phyloP scores from a whole-genome alignment of 2,329 filamentous ascomycete species.

The Ophiostoma piceae region DNA sequence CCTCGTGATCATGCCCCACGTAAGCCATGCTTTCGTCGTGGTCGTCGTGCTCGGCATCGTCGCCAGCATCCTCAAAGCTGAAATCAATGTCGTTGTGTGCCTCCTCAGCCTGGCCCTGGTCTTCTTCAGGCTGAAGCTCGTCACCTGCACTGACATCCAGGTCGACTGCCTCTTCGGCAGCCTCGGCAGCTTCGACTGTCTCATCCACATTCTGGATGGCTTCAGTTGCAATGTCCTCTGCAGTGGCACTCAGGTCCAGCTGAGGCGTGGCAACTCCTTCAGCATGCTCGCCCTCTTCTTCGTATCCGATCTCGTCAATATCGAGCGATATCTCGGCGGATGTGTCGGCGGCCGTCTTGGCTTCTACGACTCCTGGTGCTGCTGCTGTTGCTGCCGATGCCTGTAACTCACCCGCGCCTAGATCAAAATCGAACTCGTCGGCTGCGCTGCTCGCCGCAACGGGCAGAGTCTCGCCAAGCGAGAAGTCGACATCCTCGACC shows the following conservation, averaged over 20 bases:
- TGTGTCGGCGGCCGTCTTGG: slow-evolving; percentile 10
- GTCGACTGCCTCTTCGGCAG: neutral
- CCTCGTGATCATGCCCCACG: slow-evolving; percentile 22
- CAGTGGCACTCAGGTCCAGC: neutral
- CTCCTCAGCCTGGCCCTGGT: neutral
- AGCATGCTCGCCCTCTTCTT: slow-evolving; percentile 29
- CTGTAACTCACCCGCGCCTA: slow-evolving; percentile 29
- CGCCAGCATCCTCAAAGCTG: slow-evolving; percentile 19
- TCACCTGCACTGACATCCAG: slow-evolving; percentile 15
- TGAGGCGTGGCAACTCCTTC: neutral
- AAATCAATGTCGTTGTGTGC: slow-evolving; percentile 22
- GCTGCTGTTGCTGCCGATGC: slow-evolving; percentile 9
- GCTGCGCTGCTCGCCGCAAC: slow-evolving; percentile 25
- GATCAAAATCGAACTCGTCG: slow-evolving; percentile 35
- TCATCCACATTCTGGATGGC: neutral
- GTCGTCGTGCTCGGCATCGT: slow-evolving; percentile 9
- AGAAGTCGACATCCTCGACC: slow-evolving; percentile 29
- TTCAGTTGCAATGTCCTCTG: neutral
- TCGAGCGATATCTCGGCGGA: slow-evolving; percentile 20
- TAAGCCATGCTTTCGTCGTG: slow-evolving; percentile 3
- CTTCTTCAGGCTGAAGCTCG: slow-evolving; percentile 8
- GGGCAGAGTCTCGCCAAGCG: slow-evolving; percentile 24
- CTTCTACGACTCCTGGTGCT: neutral
- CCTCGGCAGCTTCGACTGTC: neutral
- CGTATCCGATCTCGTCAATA: slow-evolving; percentile 38